Percentiles rank a stretch among this genome's conserved stretches.
phyloP scores from a whole-genome alignment of 306 rosid species.

The Datisca glomerata region DNA sequence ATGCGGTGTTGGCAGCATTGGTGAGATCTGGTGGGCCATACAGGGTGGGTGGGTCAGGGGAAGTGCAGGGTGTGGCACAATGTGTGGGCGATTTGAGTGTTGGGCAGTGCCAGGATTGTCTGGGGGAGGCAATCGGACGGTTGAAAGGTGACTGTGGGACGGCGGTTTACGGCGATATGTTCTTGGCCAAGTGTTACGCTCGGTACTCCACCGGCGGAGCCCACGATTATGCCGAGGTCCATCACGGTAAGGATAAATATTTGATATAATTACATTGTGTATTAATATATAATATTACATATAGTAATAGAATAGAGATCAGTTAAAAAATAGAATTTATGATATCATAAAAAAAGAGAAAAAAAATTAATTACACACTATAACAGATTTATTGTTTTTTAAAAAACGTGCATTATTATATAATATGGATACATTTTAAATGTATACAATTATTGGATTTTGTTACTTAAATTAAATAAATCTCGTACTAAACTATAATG shows the following conservation, averaged over 20 bases:
- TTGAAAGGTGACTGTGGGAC: slow-evolving; percentile 53
- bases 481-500: too few species aligned
- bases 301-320: too few species aligned
- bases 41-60: slow-evolving; percentile 60
- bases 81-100: slow-evolving; percentile 59
- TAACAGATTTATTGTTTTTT: too few species aligned
- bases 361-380: too few species aligned
- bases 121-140: slow-evolving; percentile 48
- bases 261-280: too few species aligned
- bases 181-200: slow-evolving; percentile 63
- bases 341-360: too few species aligned
- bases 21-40: slow-evolving; percentile 39
- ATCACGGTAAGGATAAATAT: slow-evolving; percentile 52
- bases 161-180: slow-evolving; percentile 55
- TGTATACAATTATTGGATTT: too few species aligned
- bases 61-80: slow-evolving; percentile 54
- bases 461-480: too few species aligned
- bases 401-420: too few species aligned
- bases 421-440: too few species aligned
- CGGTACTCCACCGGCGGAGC: slow-evolving; percentile 45
- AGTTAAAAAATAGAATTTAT: too few species aligned
- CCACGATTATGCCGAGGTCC: slow-evolving; percentile 28
- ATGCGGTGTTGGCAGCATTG: slow-evolving; percentile 39
- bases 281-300: too few species aligned
- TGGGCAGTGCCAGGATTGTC: slow-evolving; percentile 59